Conservation (phyloP, 768 basidiomycete genomes). For the Lentinus tigrinus region DNA sequence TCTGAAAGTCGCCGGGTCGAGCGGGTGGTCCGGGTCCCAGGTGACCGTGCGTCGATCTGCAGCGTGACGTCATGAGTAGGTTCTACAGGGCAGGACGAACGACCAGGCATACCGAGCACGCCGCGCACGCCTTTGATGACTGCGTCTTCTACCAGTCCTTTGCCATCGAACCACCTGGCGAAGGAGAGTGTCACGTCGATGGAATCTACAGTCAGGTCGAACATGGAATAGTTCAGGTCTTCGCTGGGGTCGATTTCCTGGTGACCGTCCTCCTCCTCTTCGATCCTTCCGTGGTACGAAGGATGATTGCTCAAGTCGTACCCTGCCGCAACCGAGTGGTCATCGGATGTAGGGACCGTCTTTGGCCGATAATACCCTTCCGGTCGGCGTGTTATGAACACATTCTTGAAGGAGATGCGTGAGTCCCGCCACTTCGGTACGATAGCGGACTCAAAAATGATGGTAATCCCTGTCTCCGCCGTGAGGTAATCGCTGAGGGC, state of each 20-base stretch:
- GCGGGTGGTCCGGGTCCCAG: constrained; percentile 82
- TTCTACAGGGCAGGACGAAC: too few relatives aligned
- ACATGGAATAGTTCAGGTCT: constrained; percentile 80
- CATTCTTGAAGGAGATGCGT: constrained; percentile 94
- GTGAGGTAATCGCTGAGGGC: constrained; percentile 93
- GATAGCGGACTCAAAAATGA: constrained; percentile 97
- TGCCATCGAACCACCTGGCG: constrained; percentile 92
- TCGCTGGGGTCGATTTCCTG: constrained; percentile 39
- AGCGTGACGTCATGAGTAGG: neutral
- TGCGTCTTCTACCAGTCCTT: constrained; percentile 88
- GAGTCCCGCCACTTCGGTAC: constrained; percentile 98
- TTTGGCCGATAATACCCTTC: constrained; percentile 13
- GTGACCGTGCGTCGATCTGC: constrained; percentile 86
- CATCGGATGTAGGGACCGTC: constrained; percentile 30
- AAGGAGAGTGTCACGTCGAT: constrained; percentile 94
- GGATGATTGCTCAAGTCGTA: constrained; percentile 81
- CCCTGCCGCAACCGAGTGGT: constrained; percentile 55
- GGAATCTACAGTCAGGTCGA: constrained; percentile 90
- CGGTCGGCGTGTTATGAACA: constrained; percentile 87
- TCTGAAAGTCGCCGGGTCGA: constrained; percentile 79
- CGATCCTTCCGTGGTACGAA: constrained; percentile 52
- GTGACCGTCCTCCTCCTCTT: constrained; percentile 57
- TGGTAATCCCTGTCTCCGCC: constrained; percentile 86
- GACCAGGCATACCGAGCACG: constrained; percentile 60
- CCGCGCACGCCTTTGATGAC: constrained; percentile 94